These are phyloP conservation scores for Venturia aucupariae DNA, from an alignment of 2,329 filamentous ascomycete genomes.

Conservation along the genomic window DNA sequence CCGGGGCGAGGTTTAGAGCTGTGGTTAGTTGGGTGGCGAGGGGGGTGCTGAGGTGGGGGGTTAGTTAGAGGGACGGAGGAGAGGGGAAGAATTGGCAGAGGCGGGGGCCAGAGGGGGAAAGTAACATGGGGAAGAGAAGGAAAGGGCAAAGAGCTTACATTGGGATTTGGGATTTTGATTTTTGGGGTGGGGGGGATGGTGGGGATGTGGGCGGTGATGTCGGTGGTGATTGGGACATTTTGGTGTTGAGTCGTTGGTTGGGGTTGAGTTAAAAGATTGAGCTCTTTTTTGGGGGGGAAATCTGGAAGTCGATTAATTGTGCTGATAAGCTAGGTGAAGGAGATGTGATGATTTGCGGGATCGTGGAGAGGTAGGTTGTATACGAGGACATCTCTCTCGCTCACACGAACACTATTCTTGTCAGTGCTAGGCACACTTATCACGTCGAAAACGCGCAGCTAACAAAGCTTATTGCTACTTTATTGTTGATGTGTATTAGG, in stretches of 20 bases:
- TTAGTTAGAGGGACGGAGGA: too few species aligned
- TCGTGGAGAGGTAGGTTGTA: neutral
- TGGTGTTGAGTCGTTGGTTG: neutral
- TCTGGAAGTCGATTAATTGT: neutral
- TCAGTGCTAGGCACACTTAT: neutral
- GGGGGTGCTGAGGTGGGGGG: neutral
- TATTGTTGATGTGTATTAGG: neutral
- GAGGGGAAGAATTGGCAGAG: neutral
- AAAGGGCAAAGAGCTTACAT: neutral
- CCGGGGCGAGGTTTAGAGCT: neutral
- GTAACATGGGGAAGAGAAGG: neutral
- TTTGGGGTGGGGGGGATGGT: neutral
- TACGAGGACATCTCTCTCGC: neutral
- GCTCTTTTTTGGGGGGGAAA: neutral
- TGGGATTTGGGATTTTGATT: neutral
- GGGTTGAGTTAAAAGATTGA: neutral
- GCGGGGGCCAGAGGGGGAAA: neutral
- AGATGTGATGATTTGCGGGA: neutral
- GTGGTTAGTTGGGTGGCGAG: neutral
- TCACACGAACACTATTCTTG: neutral
- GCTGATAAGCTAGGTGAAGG: neutral
- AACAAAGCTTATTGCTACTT: neutral
- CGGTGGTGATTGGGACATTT: neutral
- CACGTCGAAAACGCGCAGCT: neutral
- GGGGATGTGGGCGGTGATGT: neutral